Base-by-base conservation (phyloP, 139 green algal species). In the Chlamydomonas schloesseri region DNA sequence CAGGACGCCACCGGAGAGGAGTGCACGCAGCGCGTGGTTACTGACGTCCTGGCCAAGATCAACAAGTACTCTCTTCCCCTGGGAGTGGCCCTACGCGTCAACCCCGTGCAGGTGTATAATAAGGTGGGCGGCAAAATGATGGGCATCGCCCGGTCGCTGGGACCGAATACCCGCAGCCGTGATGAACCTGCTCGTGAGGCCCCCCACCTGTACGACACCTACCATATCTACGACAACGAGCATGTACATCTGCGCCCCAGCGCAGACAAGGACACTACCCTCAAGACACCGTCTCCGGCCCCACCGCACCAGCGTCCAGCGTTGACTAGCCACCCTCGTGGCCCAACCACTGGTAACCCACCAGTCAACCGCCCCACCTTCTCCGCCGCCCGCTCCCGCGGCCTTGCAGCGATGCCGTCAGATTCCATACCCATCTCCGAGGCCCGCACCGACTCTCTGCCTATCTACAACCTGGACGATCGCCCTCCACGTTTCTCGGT, bases 1-100 rank as follows among this genome's bases (percentile, higher is more conserved):
- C 4, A 11, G 1, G 65, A 71, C 18, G 26, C 65, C 4, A 31
- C 13, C 4, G n/a, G 71, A 21, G 75, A 71, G 57, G 75, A 82
- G 33, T 26, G 57, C 42, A 50, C 42, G 6, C 42, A 50, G 9
- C 75, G 58, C 24, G 71, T 82, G 10, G 75, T 58, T 1, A 57
- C 71, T 0, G 75, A 82, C 28, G 58, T 82, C 11, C 24, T 82
- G 14, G 68, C 2, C 24, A 71, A 71, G 18, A 57, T 82, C 2
- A 82, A 82, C 42, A 82, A 82, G 57, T 82, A 60, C 34, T 2
- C 57, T 1, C 0, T 82, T 3, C 57, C 75, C 8, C 58, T 82
- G 34, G 26, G 75, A 0, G 58, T 18, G 5, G 28, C 75, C 0
- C 57, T 82, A 4, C 53, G 73, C 3, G 69, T 55, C 33, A 81